phyloP scores from a whole-genome alignment of 495 filamentous ascomycete genomes.

The Aspergillus indologenus region DNA sequence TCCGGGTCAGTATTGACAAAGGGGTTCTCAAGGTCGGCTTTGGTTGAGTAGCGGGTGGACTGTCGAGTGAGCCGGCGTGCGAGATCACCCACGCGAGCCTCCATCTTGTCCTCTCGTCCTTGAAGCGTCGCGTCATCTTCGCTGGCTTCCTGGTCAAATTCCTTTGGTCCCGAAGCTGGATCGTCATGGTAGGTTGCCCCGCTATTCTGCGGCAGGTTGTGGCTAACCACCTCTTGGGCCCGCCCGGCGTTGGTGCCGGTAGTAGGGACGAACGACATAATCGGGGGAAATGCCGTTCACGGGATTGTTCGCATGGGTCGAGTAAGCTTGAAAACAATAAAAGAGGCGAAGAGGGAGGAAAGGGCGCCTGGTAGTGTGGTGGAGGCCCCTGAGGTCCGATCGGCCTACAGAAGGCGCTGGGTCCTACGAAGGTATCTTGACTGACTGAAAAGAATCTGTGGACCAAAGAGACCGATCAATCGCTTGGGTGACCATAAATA shows the following conservation, averaged over 20 bases:
- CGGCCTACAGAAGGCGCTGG: neutral
- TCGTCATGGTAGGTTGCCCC: neutral
- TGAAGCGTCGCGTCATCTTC: constrained; percentile 21
- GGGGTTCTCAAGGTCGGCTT: constrained; percentile 19
- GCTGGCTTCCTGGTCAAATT: constrained; percentile 13
- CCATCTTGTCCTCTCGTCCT: constrained; percentile 12
- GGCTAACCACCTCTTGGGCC: constrained; percentile 21
- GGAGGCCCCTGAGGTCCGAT: neutral
- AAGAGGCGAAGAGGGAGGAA: neutral
- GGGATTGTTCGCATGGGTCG: too few relatives aligned
- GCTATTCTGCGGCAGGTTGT: constrained; percentile 13
- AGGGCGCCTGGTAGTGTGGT: too few relatives aligned
- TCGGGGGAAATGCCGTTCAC: neutral
- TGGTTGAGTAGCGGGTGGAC: constrained; percentile 19
- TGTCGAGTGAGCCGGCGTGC: constrained; percentile 22
- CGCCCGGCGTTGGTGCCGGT: constrained; percentile 13
- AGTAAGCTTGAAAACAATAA: neutral
- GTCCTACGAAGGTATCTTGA: neutral
- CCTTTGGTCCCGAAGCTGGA: neutral
- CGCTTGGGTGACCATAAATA: neutral
- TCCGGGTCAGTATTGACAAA: constrained; percentile 20
- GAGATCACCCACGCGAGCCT: constrained; percentile 15
- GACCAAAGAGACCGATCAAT: neutral
- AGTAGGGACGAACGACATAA: constrained; percentile 18
- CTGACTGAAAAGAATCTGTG: too few relatives aligned